A percentile compares a stretch with the other conserved stretches of the same genome.
Conservation (phyloP, 139 green algal species). For the Raphidocelis subcapitata region DNA sequence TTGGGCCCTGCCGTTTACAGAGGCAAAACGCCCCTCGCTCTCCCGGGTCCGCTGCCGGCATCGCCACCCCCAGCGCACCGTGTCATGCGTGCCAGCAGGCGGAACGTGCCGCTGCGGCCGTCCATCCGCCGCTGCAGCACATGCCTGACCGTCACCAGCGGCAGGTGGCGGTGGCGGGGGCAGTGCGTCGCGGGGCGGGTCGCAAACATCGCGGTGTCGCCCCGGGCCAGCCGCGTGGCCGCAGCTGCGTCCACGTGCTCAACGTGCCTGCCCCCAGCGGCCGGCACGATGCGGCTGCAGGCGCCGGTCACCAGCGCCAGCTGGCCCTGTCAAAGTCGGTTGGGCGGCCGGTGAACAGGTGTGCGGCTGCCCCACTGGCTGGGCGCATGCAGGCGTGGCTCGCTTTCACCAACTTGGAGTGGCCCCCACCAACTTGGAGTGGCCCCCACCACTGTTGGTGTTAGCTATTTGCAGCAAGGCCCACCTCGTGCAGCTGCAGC, state of each 20-base stretch:
- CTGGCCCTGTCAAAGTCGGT: conserved; percentile 7
- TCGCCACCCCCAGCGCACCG: too few relatives aligned
- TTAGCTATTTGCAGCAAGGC: not conserved
- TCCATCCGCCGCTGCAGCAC: conserved; percentile 12
- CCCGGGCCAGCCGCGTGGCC: not conserved
- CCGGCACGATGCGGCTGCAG: conserved; percentile 4
- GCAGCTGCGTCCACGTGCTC: not conserved
- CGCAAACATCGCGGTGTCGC: not conserved
- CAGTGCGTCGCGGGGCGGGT: not conserved
- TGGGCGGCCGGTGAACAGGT: not conserved
- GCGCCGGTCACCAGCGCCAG: conserved; percentile 13
- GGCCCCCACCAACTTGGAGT: too few relatives aligned
- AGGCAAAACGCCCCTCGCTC: too few relatives aligned
- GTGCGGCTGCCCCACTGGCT: not conserved
- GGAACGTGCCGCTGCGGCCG: not conserved
- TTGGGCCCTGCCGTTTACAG: conserved; percentile 3
- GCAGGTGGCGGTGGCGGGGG: conserved; percentile 1
- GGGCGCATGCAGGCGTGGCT: not conserved
- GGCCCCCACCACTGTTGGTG: too few relatives aligned
- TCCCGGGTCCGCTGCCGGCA: too few relatives aligned
- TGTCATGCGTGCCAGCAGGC: too few relatives aligned
- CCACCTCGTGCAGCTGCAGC: conserved; percentile 6
- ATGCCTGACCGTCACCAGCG: conserved; percentile 9
- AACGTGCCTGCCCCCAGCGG: not conserved
- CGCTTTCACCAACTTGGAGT: not conserved